phyloP scores from a whole-genome alignment of 176 grass and related monocot genomes.

The Thinopyrum elongatum region DNA sequence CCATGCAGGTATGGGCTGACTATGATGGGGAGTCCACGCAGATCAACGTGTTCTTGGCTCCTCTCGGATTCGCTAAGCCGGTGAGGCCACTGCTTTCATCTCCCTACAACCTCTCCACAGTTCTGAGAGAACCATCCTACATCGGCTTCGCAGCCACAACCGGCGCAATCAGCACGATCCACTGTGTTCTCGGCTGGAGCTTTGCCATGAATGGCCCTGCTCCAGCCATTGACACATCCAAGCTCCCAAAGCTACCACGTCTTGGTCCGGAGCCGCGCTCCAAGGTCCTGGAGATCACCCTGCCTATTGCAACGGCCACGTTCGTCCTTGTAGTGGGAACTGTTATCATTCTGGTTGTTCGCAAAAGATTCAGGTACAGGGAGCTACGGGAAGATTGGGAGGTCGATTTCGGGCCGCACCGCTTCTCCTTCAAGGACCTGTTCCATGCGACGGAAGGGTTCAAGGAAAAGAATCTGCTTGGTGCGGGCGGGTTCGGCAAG shows the following conservation, averaged over 20 bases:
- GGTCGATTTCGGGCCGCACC: constrained; percentile 33
- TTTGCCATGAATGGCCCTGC: constrained; percentile 23
- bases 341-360: neutral
- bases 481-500: constrained; percentile 36
- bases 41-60: constrained; percentile 30
- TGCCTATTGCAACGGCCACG: constrained; percentile 13
- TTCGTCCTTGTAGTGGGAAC: constrained; percentile 10
- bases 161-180: constrained; percentile 23
- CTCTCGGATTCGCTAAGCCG: constrained; percentile 1
- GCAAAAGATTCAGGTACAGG: constrained; percentile 7
- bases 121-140: constrained; percentile 19
- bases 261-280: constrained; percentile 22
- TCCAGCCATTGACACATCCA: constrained; percentile 28
- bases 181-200: constrained; percentile 38
- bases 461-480: constrained; percentile 20
- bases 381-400: constrained; percentile 44
- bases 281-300: constrained; percentile 27
- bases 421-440: constrained; percentile 27
- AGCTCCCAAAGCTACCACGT: constrained; percentile 27
- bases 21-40: neutral
- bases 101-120: neutral
- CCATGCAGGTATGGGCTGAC: constrained; percentile 37
- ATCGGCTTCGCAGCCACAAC: constrained; percentile 40
- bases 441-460: constrained; percentile 25
- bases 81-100: constrained; percentile 7